Evolutionary conservation across 2,329 filamentous ascomycete species (phyloP).

Genomic region (Trichoderma sp.): DNA sequence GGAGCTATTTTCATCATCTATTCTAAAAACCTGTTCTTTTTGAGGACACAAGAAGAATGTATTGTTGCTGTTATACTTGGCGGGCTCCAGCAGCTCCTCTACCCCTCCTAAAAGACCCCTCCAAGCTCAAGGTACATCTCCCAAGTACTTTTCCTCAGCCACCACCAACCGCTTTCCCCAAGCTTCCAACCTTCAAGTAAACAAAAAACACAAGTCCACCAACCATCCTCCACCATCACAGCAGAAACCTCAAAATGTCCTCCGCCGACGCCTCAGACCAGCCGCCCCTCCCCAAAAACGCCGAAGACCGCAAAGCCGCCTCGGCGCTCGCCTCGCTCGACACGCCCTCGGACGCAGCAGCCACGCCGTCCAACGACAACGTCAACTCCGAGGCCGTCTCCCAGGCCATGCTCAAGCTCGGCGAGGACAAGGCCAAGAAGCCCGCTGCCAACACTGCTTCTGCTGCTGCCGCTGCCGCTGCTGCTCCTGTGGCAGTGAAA

Average conservation of each 20-base stretch:
- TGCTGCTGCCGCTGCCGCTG: conserved; percentile 34
- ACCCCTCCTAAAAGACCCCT: neutral
- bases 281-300: conserved; percentile 58
- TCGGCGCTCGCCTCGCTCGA: conserved; percentile 73
- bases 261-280: conserved; percentile 54
- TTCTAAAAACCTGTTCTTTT: too few species aligned
- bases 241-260: conserved; percentile 1
- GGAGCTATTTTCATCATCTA: too few species aligned
- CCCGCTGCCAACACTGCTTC: conserved; percentile 36
- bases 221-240: neutral
- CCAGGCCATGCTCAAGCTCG: conserved; percentile 69
- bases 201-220: neutral
- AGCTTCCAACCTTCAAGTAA: neutral
- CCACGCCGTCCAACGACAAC: conserved; percentile 48
- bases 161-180: neutral
- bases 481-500: conserved; percentile 39
- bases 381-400: conserved; percentile 70
- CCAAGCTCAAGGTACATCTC: neutral
- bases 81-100: neutral
- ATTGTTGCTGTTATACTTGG: too few species aligned
- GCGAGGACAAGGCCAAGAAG: conserved; percentile 34
- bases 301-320: conserved; percentile 76
- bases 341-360: conserved; percentile 49
- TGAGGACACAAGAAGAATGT: too few species aligned
- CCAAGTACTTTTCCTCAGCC: neutral